These are phyloP conservation scores for Cladochytrium replicatum DNA, from an alignment of 192 early-diverging fungal genomes.

Conservation along the genomic window DNA sequence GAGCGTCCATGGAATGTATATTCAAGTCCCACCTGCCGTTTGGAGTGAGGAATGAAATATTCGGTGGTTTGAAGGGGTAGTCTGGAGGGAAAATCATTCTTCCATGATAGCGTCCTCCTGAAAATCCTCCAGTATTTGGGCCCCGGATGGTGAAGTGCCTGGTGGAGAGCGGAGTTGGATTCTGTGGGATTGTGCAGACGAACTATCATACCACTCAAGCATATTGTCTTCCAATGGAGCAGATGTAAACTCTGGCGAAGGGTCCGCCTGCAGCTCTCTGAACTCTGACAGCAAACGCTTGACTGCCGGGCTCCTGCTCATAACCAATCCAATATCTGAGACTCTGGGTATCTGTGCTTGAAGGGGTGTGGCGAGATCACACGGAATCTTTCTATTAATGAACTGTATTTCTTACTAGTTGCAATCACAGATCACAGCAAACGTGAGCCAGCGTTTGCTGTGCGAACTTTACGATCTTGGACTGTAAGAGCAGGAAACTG, in stretches of 20 bases:
- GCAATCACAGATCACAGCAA: too few relatives aligned
- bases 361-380: too few relatives aligned
- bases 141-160: slow-evolving; percentile 88
- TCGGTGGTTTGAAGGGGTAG: slow-evolving; percentile 80
- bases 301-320: slow-evolving; percentile 53
- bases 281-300: slow-evolving; percentile 77
- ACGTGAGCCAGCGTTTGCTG: too few relatives aligned
- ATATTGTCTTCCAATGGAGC: slow-evolving; percentile 76
- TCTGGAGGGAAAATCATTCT: slow-evolving; percentile 84
- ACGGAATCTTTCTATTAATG: too few relatives aligned
- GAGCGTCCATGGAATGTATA: not conserved
- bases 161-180: not conserved
- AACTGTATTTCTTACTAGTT: too few relatives aligned
- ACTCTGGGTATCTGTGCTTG: too few relatives aligned
- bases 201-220: slow-evolving; percentile 70
- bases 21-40: slow-evolving; percentile 14
- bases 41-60: slow-evolving; percentile 40
- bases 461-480: too few relatives aligned
- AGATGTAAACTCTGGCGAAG: slow-evolving; percentile 61
- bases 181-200: not conserved
- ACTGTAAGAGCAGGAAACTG: too few relatives aligned
- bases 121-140: slow-evolving; percentile 75
- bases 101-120: slow-evolving; percentile 86
- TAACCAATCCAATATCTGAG: too few relatives aligned
- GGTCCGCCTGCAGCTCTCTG: slow-evolving; percentile 58